Evolutionary conservation across 2,329 filamentous ascomycete species (phyloP).

Genomic region (Arthrobotrys megalospora): DNA sequence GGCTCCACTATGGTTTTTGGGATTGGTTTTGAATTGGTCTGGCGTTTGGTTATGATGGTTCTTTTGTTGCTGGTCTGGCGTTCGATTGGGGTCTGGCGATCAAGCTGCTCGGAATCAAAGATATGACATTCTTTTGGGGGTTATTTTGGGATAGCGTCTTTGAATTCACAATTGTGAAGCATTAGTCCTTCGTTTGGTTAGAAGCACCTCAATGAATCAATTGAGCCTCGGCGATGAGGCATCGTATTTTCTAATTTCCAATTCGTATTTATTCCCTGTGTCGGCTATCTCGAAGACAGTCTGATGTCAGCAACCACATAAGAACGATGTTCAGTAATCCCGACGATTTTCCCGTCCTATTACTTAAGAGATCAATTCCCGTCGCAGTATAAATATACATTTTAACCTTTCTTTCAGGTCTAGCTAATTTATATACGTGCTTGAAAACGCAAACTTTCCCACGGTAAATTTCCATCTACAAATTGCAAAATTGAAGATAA

Average conservation of each 20-base stretch:
- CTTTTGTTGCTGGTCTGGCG: slow-evolving; percentile 10
- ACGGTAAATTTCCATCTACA: background rate
- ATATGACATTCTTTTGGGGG: slow-evolving; percentile 10
- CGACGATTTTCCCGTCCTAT: background rate
- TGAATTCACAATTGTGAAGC: background rate
- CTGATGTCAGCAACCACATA: slow-evolving; percentile 45
- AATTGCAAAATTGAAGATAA: background rate
- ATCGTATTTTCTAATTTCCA: background rate
- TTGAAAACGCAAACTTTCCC: background rate
- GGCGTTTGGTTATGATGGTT: slow-evolving; percentile 6
- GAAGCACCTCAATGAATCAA: background rate
- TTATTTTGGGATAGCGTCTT: background rate
- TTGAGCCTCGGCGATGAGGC: background rate
- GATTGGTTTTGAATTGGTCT: slow-evolving; percentile 1
- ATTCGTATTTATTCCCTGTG: background rate
- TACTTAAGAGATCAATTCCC: background rate
- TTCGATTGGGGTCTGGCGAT: slow-evolving; percentile 5
- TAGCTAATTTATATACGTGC: background rate
- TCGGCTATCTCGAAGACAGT: background rate
- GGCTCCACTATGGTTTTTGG: background rate
- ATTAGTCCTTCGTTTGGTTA: slow-evolving; percentile 8
- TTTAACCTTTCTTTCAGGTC: background rate
- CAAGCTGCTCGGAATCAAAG: background rate
- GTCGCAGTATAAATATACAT: background rate
- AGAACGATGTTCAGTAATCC: slow-evolving; percentile 39